Evolutionary conservation across 768 basidiomycete genomes (phyloP), one percentile per base, ranked within the genome.

Genomic region (Tulasnella sp.): DNA sequence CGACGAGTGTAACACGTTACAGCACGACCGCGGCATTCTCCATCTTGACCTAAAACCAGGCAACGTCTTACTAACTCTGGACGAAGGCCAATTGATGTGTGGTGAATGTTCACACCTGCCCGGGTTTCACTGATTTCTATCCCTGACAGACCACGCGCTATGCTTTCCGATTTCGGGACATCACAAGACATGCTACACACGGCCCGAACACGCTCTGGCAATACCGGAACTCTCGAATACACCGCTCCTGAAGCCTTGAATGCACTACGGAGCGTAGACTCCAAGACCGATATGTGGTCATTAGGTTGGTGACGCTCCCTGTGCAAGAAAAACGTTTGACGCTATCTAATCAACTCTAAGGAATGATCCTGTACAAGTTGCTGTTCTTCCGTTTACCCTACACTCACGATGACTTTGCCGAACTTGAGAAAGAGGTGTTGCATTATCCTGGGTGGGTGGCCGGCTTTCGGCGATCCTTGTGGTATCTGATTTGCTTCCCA

Each of bases 251-350:
- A 97, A 67, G 86, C 88, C 0, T 74, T 98, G 0, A 80, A 82
- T 2, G 78, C 80, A 0, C 80, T 78, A 12, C 69, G 72, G 21
- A 5, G 83, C 80, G 75, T 89, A 2, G 84, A 88, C 64, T 88
- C 89, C 0, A 92, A 92, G 65, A 79, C 86, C 3, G 93, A 98
- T 66, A 91, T 96, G 82, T 98, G 94, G 93, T 89, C 88, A 4
- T 75, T 98, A 14, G n/a, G n/a, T n/a, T n/a, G 93, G 93, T 61
- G 48, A 17, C 6, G 29, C 4, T 29, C 29, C 14, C 37, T 2
- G 14, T 41, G n/a, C 5, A 34, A 42, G 9, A 25, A 19, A 6
- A 29, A n/a, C 3, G 17, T 14, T 36, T 31, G 7, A 32, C 69
- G 69, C 69, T 0, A 15, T 2, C 11, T 17, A 36, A 12, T 14